phyloP scores from a whole-genome alignment of 78 protist species.

The Planoprotostelium fungivorum region DNA sequence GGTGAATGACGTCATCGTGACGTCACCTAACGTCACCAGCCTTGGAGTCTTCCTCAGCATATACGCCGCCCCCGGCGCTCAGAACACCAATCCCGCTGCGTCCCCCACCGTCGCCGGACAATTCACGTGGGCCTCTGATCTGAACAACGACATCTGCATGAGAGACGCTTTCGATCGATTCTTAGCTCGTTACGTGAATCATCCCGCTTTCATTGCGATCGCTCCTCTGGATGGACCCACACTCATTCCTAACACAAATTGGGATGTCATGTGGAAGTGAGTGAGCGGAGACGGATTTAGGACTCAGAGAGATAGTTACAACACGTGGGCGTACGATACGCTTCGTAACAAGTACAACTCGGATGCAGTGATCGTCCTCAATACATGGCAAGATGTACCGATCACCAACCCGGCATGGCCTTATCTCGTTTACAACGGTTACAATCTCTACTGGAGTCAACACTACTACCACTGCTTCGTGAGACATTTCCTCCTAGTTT shows the following conservation, averaged over 20 bases:
- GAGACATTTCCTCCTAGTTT: too few relatives aligned
- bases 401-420: not conserved
- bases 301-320: too few relatives aligned
- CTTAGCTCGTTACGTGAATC: not conserved
- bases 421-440: not conserved
- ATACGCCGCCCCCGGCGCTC: not conserved
- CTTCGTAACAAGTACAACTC: too few relatives aligned
- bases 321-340: too few relatives aligned
- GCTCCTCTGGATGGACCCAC: not conserved
- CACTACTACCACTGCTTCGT: not conserved
- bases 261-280: too few relatives aligned
- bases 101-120: not conserved
- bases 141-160: not conserved
- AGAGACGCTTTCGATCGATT: not conserved
- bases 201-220: not conserved
- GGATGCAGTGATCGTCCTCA: too few relatives aligned
- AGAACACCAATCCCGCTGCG: not conserved
- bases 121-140: not conserved
- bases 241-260: too few relatives aligned
- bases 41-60: not conserved
- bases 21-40: too few relatives aligned
- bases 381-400: too few relatives aligned
- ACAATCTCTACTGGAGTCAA: not conserved
- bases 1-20: not conserved
- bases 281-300: too few relatives aligned